Evolutionary conservation across 148 eudicot species (phyloP), one percentile per base, ranked within the genome.

Genomic region (Rhododendron williamsianum): DNA sequence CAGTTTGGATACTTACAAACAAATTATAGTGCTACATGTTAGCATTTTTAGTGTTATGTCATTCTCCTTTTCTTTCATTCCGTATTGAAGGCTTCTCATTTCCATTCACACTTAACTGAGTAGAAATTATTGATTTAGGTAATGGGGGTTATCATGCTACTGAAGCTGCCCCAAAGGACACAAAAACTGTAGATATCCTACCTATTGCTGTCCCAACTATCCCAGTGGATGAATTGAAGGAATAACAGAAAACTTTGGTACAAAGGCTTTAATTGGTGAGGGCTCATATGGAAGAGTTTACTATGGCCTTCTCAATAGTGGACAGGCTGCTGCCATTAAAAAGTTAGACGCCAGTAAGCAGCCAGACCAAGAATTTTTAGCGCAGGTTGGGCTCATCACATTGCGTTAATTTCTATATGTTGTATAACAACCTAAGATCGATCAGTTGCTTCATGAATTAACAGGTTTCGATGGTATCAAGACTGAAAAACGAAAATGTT

Each of bases 241-340:
- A 91, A 84, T 94, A 30, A 93, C 97, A 2, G 93, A 90, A 15
- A 92, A 91, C 82, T 94, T 93, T 86, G 93, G 97, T 46, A 86
- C 92, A 21, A 89, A 88, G 72, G 89, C 93, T 67, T 86, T 94
- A 82, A 93, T 94, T 84, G 95, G 95, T 8, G 93, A 93, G 88
- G 97, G 97, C 23, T 91, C 92, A 65, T 91, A 90, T 88, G 97
- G 97, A 85, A 87, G 92, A 87, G 95, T 93, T 43, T 94, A 91
- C 81, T 87, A 89, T 89, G 97, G 95, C 49, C 84, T 92, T 52
- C 87, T 94, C 86, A 90, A 83, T 87, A 92, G 60, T 76, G 95
- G 95, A 49, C 89, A 87, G 83, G 93, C 93, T 8, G 92, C 93
- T 30, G 95, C 97, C 51, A 86, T 94, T 19, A 94, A 93, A 48